Percentiles rank a stretch among this genome's conserved stretches.
phyloP scores from a whole-genome alignment of 768 basidiomycete genomes.

The Psilocybe sp. region DNA sequence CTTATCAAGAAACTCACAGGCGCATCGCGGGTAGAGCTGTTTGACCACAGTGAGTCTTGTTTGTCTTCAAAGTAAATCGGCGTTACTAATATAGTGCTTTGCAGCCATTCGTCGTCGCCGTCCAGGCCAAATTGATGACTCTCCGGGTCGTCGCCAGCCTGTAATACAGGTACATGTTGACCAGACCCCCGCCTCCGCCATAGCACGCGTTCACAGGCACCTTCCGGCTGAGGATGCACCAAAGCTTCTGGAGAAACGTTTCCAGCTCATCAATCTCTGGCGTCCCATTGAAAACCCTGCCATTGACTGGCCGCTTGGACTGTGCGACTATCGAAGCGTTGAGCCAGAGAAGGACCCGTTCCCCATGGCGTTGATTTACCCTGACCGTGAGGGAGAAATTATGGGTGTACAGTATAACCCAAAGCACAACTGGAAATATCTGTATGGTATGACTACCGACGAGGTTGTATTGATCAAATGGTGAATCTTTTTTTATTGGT shows the following conservation, averaged over 20 bases:
- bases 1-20: constrained; percentile 59
- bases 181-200: constrained; percentile 43
- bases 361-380: constrained; percentile 43
- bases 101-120: constrained; percentile 43
- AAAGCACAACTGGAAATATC: constrained; percentile 51
- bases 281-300: constrained; percentile 49
- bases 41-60: constrained; percentile 58
- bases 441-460: constrained; percentile 40
- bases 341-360: constrained; percentile 37
- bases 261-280: constrained; percentile 64
- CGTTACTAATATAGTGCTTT: neutral
- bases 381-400: constrained; percentile 52
- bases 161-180: constrained; percentile 48
- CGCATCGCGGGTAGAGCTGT: constrained; percentile 51
- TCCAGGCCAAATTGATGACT: constrained; percentile 32
- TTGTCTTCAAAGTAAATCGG: no score
- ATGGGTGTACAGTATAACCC: constrained; percentile 42
- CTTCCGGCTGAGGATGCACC: constrained; percentile 44
- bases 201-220: constrained; percentile 47
- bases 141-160: constrained; percentile 41
- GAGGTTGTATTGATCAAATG: constrained; percentile 55
- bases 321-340: constrained; percentile 51
- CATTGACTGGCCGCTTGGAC: constrained; percentile 46
- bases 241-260: constrained; percentile 41
- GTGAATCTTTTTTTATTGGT: neutral